These are phyloP conservation scores for Chlamydomonas schloesseri DNA, from an alignment of 139 green algal genomes.

Conservation along the genomic window DNA sequence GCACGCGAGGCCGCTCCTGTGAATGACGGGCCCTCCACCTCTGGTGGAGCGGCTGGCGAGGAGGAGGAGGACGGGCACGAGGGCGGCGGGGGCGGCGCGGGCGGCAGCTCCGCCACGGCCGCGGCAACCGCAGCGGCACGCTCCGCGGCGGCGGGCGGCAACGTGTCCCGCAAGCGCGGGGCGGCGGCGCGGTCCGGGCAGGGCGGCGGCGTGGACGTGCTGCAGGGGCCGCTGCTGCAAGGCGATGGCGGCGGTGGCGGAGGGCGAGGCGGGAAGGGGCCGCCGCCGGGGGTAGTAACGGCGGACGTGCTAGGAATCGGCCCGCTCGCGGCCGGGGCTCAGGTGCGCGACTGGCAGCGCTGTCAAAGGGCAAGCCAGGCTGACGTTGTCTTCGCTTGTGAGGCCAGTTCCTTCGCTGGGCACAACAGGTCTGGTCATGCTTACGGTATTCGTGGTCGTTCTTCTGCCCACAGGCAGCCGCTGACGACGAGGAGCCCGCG, in stretches of 20 bases:
- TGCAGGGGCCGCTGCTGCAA: too few species aligned
- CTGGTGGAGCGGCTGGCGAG: too few species aligned
- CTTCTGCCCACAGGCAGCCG: too few species aligned
- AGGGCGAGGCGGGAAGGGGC: neutral
- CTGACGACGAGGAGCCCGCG: neutral
- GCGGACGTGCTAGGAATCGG: constrained; percentile 3
- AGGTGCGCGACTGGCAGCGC: too few species aligned
- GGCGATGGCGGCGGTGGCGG: neutral
- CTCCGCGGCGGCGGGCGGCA: neutral
- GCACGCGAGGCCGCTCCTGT: neutral
- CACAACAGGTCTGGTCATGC: too few species aligned
- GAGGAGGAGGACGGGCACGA: neutral
- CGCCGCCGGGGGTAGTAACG: constrained; percentile 10
- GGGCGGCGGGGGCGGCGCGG: neutral
- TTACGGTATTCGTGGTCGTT: too few species aligned
- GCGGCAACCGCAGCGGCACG: neutral
- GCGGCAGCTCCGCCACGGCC: neutral
- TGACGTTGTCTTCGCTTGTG: too few species aligned
- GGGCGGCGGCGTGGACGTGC: too few species aligned
- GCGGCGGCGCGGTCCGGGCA: neutral
- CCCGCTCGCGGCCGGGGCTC: neutral
- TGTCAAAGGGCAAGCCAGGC: too few species aligned
- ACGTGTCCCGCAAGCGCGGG: constrained; percentile 32
- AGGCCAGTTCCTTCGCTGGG: too few species aligned
- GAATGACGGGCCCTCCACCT: neutral